Conservation (phyloP, 2,329 filamentous ascomycete species). For the Teratosphaeriaceae sp. region DNA sequence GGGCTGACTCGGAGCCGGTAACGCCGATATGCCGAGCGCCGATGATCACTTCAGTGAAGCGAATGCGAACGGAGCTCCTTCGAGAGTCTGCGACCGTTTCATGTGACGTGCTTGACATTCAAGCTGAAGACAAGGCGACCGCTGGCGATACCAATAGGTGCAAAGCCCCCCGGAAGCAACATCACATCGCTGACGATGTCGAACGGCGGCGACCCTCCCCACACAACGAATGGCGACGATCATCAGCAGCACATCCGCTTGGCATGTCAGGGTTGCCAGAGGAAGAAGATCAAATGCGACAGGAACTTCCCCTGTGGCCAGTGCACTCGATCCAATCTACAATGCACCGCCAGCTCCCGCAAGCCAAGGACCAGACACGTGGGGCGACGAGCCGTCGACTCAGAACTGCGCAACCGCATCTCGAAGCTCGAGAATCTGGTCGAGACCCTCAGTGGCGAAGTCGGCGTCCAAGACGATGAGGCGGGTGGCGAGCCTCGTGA, state of each 20-base stretch:
- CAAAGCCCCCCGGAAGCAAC: too few species aligned
- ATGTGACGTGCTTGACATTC: too few species aligned
- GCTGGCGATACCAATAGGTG: too few species aligned
- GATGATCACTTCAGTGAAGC: too few species aligned
- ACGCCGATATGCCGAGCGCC: too few species aligned
- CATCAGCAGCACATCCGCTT: conserved; percentile 19
- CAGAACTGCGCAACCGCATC: conserved; percentile 23
- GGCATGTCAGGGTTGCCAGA: conserved; percentile 26
- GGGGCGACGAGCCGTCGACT: conserved; percentile 21
- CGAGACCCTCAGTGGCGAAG: conserved; percentile 23
- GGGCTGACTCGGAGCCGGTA: too few species aligned
- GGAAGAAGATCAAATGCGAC: conserved; percentile 27
- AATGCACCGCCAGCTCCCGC: conserved; percentile 19
- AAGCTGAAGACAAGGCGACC: too few species aligned
- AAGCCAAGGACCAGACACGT: conserved; percentile 22
- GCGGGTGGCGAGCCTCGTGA: background rate
- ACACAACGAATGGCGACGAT: conserved; percentile 5
- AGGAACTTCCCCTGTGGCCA: conserved; percentile 22
- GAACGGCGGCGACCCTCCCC: background rate
- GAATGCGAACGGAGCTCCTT: too few species aligned
- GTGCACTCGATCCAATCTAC: conserved; percentile 20
- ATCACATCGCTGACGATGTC: background rate
- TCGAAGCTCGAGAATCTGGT: conserved; percentile 25
- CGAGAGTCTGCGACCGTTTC: too few species aligned
- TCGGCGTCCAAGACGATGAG: conserved; percentile 6